Conservation (phyloP, 2,329 filamentous ascomycete genomes). For the Aspergillus hortae region DNA sequence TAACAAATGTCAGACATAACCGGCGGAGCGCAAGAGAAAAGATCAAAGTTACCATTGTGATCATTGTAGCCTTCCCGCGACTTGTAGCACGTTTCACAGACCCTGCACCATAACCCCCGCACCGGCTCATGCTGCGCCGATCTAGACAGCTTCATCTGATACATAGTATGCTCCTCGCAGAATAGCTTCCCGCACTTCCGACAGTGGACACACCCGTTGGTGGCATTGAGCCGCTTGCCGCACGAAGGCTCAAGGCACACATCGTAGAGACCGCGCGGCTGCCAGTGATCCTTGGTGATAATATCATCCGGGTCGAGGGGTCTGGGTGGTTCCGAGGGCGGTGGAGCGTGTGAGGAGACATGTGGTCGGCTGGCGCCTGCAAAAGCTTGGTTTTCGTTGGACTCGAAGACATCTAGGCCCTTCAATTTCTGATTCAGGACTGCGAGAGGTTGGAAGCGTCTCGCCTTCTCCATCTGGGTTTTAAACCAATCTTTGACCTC, state of each 20-base stretch:
- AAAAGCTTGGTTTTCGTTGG: constrained; percentile 65
- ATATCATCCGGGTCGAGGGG: constrained; percentile 79
- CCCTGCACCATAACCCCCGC: constrained; percentile 85
- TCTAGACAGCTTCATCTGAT: constrained; percentile 95
- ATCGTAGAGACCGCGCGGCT: constrained; percentile 70
- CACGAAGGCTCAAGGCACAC: constrained; percentile 84
- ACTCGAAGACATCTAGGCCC: constrained; percentile 88
- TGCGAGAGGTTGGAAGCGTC: constrained; percentile 86
- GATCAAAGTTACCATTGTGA: constrained; percentile 53
- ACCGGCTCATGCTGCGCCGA: constrained; percentile 87
- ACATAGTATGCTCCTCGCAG: constrained; percentile 98
- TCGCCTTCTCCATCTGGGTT: constrained; percentile 88
- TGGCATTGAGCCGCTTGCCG: constrained; percentile 70
- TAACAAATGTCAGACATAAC: constrained; percentile 14
- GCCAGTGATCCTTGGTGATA: constrained; percentile 87
- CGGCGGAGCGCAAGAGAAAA: not conserved
- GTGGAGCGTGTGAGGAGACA: constrained; percentile 18
- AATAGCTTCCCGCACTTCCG: constrained; percentile 89
- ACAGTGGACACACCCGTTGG: constrained; percentile 86
- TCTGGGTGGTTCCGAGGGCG: constrained; percentile 32
- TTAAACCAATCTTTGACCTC: constrained; percentile 98
- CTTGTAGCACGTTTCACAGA: constrained; percentile 99
- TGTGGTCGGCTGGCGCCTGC: constrained; percentile 33
- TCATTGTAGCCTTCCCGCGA: constrained; percentile 95
- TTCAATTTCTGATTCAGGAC: constrained; percentile 91